Conservation (phyloP, 495 filamentous ascomycete species). For the Aspergillus campestris region DNA sequence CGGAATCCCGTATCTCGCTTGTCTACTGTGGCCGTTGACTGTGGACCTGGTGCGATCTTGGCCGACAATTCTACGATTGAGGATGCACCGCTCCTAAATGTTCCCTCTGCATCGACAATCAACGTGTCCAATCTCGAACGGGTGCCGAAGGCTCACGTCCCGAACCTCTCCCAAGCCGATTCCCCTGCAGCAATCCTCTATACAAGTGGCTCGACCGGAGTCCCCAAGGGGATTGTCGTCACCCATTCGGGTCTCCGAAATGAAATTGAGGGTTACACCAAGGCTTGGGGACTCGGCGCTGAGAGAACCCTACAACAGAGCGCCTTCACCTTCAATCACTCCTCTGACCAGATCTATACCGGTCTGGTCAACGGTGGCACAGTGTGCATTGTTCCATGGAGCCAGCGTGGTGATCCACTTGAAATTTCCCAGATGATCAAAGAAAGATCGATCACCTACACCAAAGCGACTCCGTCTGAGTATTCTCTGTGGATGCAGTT, state of each 20-base stretch:
- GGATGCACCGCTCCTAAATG: neutral
- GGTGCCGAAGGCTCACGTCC: too few relatives aligned
- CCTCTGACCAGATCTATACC: conserved; percentile 15
- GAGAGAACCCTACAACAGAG: conserved; percentile 24
- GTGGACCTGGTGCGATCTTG: neutral
- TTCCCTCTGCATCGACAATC: too few relatives aligned
- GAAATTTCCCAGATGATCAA: conserved; percentile 22
- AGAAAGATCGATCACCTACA: conserved; percentile 22
- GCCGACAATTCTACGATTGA: neutral
- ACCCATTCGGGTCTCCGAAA: conserved; percentile 18
- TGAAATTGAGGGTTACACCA: conserved; percentile 13
- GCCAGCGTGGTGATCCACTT: conserved; percentile 17
- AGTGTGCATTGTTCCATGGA: conserved; percentile 12
- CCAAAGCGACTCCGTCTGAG: conserved; percentile 32
- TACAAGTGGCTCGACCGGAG: conserved; percentile 21
- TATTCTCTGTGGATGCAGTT: conserved; percentile 25
- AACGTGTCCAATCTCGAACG: too few relatives aligned
- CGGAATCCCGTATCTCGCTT: neutral
- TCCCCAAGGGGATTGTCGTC: conserved; percentile 20
- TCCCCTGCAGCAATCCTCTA: conserved; percentile 19
- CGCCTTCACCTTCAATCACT: conserved; percentile 20
- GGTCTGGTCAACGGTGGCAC: conserved; percentile 21
- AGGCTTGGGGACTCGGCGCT: conserved; percentile 4
- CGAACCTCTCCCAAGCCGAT: neutral
- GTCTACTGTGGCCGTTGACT: neutral